Base-by-base conservation (phyloP, 106 monocot species). In the Dioscorea zingiberensis region DNA sequence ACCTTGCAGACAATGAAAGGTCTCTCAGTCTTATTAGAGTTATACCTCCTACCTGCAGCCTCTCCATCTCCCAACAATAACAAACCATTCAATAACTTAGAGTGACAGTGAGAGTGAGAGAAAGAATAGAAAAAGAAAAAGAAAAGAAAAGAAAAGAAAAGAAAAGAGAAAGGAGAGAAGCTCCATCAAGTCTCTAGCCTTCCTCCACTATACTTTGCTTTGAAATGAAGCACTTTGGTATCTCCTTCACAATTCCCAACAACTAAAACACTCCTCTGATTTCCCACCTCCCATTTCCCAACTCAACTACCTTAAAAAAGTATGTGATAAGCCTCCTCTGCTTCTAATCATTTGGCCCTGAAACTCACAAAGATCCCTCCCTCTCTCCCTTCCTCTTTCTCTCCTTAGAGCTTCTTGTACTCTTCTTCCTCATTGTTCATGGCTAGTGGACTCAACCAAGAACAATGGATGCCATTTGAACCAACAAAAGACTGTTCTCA, bases 401-500 rank as follows among this genome's bases (percentile, higher is more conserved):
- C 19, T 19, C 2, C 18, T 21, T 12, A 12, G 53, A 54, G 53
- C 17, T 3, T 11, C 22, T 56, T 22, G 3, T 3, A 25, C 21
- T 56, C 2, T 23, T 3, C 4, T 23, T 56, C 17, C 23, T 21
- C 56, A 24, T 21, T 9, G 3, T 21, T 3, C 66, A 83, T 83
- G 83, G 74, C 57, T 17, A n/a, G 51, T 19, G 17, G 13, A 4
- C 44, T 13, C 47, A 64, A 10, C 22, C 74, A 69, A 44, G 85
- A 65, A 15, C 44, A 64, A 17, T 88, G 78, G 83, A 51, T 74
- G 13, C 93, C 87, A 0, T 85, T 80, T 26, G 73, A 66, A 18
- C 46, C 75, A 22, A 65, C 77, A 44, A 83, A 58, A 27, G 94
- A 94, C 68, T 94, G 94, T 82, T 89, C 90, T 22, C 81, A 67